Conservation (phyloP, 805 yeast genomes). For the Saccharomycopsis selenospora region DNA sequence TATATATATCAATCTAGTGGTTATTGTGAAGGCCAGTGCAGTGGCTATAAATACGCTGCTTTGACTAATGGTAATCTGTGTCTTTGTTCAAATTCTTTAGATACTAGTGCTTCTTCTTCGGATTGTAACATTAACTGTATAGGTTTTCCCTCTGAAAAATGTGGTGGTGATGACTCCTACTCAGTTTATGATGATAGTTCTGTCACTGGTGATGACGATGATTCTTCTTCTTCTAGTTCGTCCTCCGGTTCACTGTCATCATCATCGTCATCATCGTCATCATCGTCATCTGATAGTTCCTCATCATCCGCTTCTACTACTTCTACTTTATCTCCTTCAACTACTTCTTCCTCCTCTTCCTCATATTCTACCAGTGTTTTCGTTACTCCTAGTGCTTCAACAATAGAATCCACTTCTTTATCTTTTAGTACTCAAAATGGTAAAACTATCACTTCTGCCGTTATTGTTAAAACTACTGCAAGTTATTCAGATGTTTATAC, state of each 20-base stretch:
- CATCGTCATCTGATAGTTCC: slow-evolving; percentile 4
- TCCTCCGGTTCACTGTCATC: slow-evolving; percentile 4
- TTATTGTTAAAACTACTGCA: slow-evolving; percentile 13
- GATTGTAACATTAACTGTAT: slow-evolving; percentile 43
- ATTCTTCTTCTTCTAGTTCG: neutral
- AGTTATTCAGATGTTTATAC: slow-evolving; percentile 16
- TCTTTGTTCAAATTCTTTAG: slow-evolving; percentile 35
- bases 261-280: slow-evolving; percentile 3
- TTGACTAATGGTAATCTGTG: slow-evolving; percentile 33
- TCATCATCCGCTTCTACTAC: slow-evolving; percentile 4
- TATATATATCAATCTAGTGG: slow-evolving; percentile 54
- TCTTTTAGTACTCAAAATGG: slow-evolving; percentile 16
- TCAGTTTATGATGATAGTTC: slow-evolving; percentile 31
- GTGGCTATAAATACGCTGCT: slow-evolving; percentile 34
- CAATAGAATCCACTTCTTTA: slow-evolving; percentile 17
- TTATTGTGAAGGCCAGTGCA: slow-evolving; percentile 40
- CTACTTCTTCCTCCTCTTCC: slow-evolving; percentile 2
- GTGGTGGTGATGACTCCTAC: slow-evolving; percentile 54
- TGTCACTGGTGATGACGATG: slow-evolving; percentile 28
- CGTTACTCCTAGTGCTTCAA: slow-evolving; percentile 7
- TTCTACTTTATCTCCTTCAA: slow-evolving; percentile 1
- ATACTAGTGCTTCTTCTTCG: slow-evolving; percentile 28
- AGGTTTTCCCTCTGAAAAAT: slow-evolving; percentile 55
- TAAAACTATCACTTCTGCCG: slow-evolving; percentile 20
- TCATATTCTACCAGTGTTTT: neutral